phyloP scores from a whole-genome alignment of 495 filamentous ascomycete genomes.

The Aspergillus bridgeri region DNA sequence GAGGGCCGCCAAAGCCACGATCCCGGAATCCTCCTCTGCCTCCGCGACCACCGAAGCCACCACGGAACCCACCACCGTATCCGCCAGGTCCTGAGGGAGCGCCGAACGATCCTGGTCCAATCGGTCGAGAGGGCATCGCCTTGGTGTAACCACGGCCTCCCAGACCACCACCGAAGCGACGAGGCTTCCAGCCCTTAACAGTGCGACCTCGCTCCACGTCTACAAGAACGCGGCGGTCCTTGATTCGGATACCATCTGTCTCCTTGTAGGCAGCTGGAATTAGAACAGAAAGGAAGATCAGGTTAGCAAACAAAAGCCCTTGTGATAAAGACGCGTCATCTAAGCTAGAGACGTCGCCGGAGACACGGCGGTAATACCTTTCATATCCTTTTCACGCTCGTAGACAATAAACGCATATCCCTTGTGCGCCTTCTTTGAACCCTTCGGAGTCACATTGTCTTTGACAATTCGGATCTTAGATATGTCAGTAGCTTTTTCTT shows the following conservation, averaged over 20 bases:
- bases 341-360: conserved; percentile 7
- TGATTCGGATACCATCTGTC: conserved; percentile 88
- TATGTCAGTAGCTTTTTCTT: conserved; percentile 13
- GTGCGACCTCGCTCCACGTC: conserved; percentile 96
- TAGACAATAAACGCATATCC: conserved; percentile 98
- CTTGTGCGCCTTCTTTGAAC: conserved; percentile 76
- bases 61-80: conserved; percentile 64
- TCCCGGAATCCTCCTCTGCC: conserved; percentile 61
- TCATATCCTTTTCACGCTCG: conserved; percentile 98
- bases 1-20: conserved; percentile 56
- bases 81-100: conserved; percentile 65
- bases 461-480: conserved; percentile 81
- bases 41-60: conserved; percentile 50
- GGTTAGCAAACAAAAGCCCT: conserved; percentile 30
- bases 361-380: conserved; percentile 63
- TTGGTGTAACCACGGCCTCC: conserved; percentile 94
- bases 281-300: conserved; percentile 21
- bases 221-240: conserved; percentile 84
- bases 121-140: conserved; percentile 67
- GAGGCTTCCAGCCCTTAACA: conserved; percentile 90
- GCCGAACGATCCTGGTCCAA: conserved; percentile 52
- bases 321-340: not conserved
- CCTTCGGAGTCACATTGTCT: conserved; percentile 63
- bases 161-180: conserved; percentile 86
- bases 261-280: conserved; percentile 73